Conservation (phyloP, 2,329 filamentous ascomycete genomes). For the Neodidymelliopsis sp. region DNA sequence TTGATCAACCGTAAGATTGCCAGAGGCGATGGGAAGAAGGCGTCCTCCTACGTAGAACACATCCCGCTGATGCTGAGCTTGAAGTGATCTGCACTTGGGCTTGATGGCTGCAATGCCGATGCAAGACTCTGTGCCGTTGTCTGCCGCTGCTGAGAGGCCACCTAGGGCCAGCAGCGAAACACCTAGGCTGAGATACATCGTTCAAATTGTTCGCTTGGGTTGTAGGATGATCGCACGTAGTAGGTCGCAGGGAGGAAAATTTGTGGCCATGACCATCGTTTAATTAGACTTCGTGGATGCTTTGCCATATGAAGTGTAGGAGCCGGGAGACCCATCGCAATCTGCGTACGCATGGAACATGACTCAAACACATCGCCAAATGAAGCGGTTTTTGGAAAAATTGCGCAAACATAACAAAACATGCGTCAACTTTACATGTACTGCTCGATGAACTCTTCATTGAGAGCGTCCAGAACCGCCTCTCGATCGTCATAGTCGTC, state of each 20-base stretch:
- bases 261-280: neutral
- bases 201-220: neutral
- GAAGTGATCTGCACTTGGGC: neutral
- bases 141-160: neutral
- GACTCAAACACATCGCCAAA: no score
- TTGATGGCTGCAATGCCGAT: neutral
- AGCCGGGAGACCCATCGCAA: neutral
- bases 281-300: neutral
- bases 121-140: neutral
- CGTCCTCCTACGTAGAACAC: constrained; percentile 23
- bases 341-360: neutral
- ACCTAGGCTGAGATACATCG: neutral
- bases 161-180: neutral
- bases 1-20: constrained; percentile 5
- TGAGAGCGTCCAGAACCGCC: no score
- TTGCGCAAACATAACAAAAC: no score
- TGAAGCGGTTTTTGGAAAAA: no score
- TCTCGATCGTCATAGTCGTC: no score
- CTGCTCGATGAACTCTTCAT: no score
- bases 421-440: no score
- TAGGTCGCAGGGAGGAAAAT: no score
- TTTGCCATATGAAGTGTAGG: neutral
- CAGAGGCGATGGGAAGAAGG: constrained; percentile 1
- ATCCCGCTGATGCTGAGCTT: constrained; percentile 13
- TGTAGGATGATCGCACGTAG: no score